These are phyloP conservation scores for Ophiognomonia clavigignenti-juglandacearum DNA, from an alignment of 2,329 filamentous ascomycete species.

Conservation along the genomic window DNA sequence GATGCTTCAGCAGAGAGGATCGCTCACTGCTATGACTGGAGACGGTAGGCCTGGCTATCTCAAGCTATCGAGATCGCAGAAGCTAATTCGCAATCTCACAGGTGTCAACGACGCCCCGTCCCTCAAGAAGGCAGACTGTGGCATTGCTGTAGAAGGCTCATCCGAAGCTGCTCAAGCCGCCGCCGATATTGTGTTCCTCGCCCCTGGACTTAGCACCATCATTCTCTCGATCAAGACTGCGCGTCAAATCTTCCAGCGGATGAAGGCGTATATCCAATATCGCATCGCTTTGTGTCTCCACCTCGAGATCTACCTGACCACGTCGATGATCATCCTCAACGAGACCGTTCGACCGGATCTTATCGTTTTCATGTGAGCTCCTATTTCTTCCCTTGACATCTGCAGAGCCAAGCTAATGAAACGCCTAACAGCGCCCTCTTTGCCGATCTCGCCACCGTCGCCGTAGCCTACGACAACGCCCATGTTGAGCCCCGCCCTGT, in stretches of 20 bases:
- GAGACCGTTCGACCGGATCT: conserved; percentile 69
- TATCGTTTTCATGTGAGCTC: conserved; percentile 78
- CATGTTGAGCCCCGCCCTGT: conserved; percentile 71
- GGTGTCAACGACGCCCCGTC: conserved; percentile 69
- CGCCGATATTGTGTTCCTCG: conserved; percentile 71
- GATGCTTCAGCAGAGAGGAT: conserved; percentile 66
- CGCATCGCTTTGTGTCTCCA: conserved; percentile 71
- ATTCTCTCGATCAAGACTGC: conserved; percentile 70
- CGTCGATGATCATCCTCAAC: conserved; percentile 75
- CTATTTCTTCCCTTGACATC: too few relatives aligned
- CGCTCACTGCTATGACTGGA: conserved; percentile 71
- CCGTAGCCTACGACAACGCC: conserved; percentile 74
- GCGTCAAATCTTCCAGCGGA: conserved; percentile 72
- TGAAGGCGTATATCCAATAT: conserved; percentile 75
- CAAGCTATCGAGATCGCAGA: neutral
- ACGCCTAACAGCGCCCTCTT: too few relatives aligned
- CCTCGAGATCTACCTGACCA: conserved; percentile 71
- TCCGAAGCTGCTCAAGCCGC: conserved; percentile 69
- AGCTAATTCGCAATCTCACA: neutral
- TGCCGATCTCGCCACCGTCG: conserved; percentile 74
- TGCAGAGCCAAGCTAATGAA: too few relatives aligned
- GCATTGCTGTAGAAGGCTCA: conserved; percentile 68
- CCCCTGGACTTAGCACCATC: conserved; percentile 66
- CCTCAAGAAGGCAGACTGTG: conserved; percentile 69
- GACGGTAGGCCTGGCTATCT: conserved; percentile 35